Evolutionary conservation across 495 filamentous ascomycete species (phyloP).

Genomic region (Tuber calosporum): DNA sequence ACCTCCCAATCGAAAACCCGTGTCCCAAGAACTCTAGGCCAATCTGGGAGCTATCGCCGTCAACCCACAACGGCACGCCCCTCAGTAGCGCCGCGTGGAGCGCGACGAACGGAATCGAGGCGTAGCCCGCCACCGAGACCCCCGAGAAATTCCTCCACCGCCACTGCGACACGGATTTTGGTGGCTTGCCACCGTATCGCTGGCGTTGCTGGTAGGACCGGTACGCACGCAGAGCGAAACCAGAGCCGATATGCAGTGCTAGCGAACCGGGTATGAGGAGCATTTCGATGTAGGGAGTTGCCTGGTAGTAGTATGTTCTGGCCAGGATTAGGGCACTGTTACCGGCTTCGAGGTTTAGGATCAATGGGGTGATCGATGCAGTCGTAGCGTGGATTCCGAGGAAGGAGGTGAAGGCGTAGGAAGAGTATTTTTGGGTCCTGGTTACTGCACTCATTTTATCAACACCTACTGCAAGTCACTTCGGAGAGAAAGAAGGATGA

Average conservation of each 20-base stretch:
- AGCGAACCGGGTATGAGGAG: constrained; percentile 57
- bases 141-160: constrained; percentile 50
- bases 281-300: constrained; percentile 54
- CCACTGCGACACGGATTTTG: constrained; percentile 55
- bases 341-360: constrained; percentile 49
- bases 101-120: constrained; percentile 55
- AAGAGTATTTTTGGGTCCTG: constrained; percentile 76
- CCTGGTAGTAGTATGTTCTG: constrained; percentile 70
- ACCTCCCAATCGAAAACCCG: constrained; percentile 62
- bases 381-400: constrained; percentile 69
- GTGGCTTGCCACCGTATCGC: constrained; percentile 58
- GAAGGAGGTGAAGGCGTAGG: constrained; percentile 78
- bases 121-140: constrained; percentile 61
- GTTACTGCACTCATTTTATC: constrained; percentile 51
- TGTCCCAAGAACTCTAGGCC: constrained; percentile 77
- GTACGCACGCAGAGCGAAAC: constrained; percentile 66
- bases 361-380: constrained; percentile 65
- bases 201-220: constrained; percentile 58
- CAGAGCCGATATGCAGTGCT: constrained; percentile 55
- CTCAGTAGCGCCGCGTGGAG: constrained; percentile 68
- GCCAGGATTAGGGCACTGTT: constrained; percentile 61
- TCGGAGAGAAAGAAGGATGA: constrained; percentile 15
- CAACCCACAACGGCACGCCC: constrained; percentile 60
- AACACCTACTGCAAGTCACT: constrained; percentile 15
- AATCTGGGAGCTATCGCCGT: constrained; percentile 75